A percentile compares a stretch with the other conserved stretches of the same genome.
Conservation (phyloP, 1,284 basidiomycete genomes). For the Lignosus rhinocerotis region DNA sequence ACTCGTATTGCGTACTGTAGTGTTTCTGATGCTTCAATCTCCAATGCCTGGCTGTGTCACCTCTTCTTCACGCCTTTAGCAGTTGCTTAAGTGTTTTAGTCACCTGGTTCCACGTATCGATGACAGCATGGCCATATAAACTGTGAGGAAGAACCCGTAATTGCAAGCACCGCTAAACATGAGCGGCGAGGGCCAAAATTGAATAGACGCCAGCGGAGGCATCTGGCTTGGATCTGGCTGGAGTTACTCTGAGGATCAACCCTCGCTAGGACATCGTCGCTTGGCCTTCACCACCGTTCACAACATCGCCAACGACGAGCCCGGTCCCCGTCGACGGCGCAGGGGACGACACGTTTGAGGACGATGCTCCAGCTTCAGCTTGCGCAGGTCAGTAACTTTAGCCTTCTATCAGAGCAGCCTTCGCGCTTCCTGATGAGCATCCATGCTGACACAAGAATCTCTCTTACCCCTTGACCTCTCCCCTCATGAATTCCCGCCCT, state of each 20-base stretch:
- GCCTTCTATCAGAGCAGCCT: conserved; percentile 23
- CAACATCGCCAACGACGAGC: conserved; percentile 15
- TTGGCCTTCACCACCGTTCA: conserved; percentile 4
- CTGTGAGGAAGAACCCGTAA: background rate
- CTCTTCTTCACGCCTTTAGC: too few species aligned
- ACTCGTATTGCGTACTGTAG: conserved; percentile 15
- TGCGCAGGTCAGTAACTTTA: conserved; percentile 21
- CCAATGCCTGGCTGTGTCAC: background rate
- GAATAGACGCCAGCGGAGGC: conserved; percentile 24
- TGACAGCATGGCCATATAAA: too few species aligned
- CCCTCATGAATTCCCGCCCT: conserved; percentile 11
- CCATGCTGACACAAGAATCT: conserved; percentile 23
- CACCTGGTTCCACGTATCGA: too few species aligned
- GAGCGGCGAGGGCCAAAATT: conserved; percentile 21
- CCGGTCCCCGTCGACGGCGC: conserved; percentile 4
- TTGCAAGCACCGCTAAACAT: background rate
- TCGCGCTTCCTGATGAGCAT: conserved; percentile 22
- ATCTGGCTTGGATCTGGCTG: conserved; percentile 15
- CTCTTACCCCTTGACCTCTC: conserved; percentile 8
- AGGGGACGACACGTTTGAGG: conserved; percentile 14
- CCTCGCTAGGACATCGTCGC: background rate
- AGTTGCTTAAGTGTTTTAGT: too few species aligned
- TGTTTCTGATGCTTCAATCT: conserved; percentile 1
- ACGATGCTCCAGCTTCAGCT: conserved; percentile 23
- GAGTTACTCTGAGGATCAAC: background rate